These are phyloP conservation scores for Anaeromyces robustus DNA, from an alignment of 192 early-diverging fungal genomes.

Conservation along the genomic window DNA sequence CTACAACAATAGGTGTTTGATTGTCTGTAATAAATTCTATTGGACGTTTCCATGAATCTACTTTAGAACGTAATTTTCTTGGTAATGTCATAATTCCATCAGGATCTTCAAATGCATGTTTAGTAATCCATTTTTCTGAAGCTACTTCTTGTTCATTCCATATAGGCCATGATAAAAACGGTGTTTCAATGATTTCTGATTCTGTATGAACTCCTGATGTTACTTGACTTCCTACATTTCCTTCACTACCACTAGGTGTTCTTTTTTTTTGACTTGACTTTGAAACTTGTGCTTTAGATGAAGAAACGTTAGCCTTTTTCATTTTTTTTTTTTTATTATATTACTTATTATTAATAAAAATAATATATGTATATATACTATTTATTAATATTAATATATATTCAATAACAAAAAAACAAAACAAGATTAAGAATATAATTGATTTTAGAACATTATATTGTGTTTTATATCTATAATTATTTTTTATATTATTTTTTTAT, in stretches of 20 bases:
- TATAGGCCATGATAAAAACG: slow-evolving; percentile 35
- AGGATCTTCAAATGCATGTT: slow-evolving; percentile 42
- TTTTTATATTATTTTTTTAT: too few species aligned
- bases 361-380: too few species aligned
- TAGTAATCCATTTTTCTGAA: slow-evolving; percentile 37
- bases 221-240: not conserved
- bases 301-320: not conserved
- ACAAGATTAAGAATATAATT: too few species aligned
- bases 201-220: not conserved
- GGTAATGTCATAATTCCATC: slow-evolving; percentile 18
- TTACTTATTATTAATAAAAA: too few species aligned
- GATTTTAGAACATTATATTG: too few species aligned
- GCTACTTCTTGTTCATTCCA: slow-evolving; percentile 36
- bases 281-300: not conserved
- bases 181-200: not conserved
- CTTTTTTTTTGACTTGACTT: not conserved
- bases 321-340: not conserved
- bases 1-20: slow-evolving; percentile 13
- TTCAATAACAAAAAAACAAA: too few species aligned
- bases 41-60: slow-evolving; percentile 21
- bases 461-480: too few species aligned
- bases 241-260: not conserved
- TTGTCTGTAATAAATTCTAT: slow-evolving; percentile 18
- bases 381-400: too few species aligned
- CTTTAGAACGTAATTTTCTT: slow-evolving; percentile 10